A percentile compares a stretch with the other conserved stretches of the same genome.
Evolutionary conservation across 495 filamentous ascomycete species (phyloP).

Genomic region (Astrocystis sublimbata): DNA sequence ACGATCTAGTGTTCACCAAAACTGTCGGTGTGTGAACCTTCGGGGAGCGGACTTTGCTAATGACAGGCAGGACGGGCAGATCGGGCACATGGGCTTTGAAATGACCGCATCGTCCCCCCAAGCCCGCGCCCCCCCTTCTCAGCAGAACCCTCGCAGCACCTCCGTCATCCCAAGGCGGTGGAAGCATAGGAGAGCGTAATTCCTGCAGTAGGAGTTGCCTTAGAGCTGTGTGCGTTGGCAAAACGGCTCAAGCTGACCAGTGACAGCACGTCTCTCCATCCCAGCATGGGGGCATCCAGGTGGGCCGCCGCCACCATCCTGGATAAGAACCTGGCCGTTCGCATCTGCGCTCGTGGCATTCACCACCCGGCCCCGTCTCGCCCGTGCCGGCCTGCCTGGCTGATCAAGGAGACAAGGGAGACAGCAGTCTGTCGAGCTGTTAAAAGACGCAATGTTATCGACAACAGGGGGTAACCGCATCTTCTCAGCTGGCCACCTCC

Average conservation of each 20-base stretch:
- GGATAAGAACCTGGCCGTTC: no score
- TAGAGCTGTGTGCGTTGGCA: constrained; percentile 21
- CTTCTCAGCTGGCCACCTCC: not conserved
- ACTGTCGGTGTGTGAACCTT: not conserved
- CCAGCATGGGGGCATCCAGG: not conserved
- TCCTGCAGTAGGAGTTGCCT: no score
- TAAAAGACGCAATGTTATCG: no score
- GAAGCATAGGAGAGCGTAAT: not conserved
- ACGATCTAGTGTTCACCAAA: not conserved
- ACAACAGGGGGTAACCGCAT: not conserved
- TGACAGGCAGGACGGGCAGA: no score
- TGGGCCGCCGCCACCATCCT: not conserved
- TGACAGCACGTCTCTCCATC: not conserved
- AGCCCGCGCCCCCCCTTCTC: no score
- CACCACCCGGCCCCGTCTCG: no score
- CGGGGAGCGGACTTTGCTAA: not conserved
- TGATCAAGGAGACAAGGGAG: no score
- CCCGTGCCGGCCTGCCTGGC: no score
- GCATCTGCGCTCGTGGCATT: not conserved
- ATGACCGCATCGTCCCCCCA: not conserved
- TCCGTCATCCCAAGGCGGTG: not conserved
- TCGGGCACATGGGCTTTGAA: no score
- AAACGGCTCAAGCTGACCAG: constrained; percentile 13
- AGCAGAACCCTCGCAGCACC: not conserved
- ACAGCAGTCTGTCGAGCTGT: no score